Conservation (phyloP, 139 green algal genomes). For the Astrephomene gubernaculifera region DNA sequence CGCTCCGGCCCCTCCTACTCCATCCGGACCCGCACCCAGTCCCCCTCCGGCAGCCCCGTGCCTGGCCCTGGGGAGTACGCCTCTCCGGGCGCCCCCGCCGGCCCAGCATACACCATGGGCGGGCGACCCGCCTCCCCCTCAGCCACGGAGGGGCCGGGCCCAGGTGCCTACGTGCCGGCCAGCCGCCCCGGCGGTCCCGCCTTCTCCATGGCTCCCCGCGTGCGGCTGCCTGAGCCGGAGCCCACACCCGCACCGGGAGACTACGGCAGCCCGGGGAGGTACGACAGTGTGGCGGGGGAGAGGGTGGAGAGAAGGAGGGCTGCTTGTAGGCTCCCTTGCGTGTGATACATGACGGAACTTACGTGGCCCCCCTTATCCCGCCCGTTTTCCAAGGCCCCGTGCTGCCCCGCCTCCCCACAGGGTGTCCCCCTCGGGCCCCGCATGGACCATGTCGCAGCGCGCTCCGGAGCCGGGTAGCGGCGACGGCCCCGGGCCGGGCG, state of each 20-base stretch:
- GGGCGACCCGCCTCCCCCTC: background rate
- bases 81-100: background rate
- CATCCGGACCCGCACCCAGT: background rate
- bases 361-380: no score
- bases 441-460: constrained; percentile 35
- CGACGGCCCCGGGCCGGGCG: constrained; percentile 40
- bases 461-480: background rate
- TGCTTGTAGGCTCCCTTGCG: no score
- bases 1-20: constrained; percentile 49
- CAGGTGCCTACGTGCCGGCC: constrained; percentile 16
- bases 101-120: constrained; percentile 46
- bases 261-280: constrained; percentile 1
- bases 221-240: background rate
- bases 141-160: background rate
- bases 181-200: constrained; percentile 7
- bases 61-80: constrained; percentile 41
- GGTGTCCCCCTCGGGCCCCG: constrained; percentile 3
- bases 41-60: background rate
- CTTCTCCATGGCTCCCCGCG: constrained; percentile 28
- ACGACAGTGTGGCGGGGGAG: background rate
- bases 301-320: background rate
- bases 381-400: no score
- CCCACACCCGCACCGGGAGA: constrained; percentile 31
- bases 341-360: no score
- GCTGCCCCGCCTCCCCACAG: background rate